phyloP scores from a whole-genome alignment of 2,329 filamentous ascomycete genomes.

The Xylogone sp. region DNA sequence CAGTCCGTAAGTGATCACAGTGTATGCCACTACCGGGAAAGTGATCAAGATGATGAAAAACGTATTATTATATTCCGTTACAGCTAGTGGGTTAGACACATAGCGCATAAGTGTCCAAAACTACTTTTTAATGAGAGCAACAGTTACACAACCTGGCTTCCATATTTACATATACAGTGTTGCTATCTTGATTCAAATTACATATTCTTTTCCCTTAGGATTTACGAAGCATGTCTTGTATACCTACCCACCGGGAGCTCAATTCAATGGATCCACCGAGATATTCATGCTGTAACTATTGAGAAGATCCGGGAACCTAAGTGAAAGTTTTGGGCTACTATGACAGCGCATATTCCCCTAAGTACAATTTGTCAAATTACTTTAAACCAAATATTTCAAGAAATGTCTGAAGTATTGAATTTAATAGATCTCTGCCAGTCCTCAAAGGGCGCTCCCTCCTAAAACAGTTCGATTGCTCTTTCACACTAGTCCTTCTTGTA shows the following conservation, averaged over 20 bases:
- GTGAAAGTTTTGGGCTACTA: background rate
- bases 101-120: too few species aligned
- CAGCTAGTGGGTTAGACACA: too few species aligned
- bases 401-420: constrained; percentile 3
- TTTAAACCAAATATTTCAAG: constrained; percentile 2
- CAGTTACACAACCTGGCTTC: too few species aligned
- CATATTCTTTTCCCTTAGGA: too few species aligned
- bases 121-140: too few species aligned
- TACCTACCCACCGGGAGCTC: too few species aligned
- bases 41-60: constrained; percentile 31
- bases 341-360: background rate
- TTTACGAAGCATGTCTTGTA: too few species aligned
- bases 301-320: background rate
- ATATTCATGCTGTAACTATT: too few species aligned
- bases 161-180: too few species aligned
- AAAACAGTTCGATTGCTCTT: background rate
- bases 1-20: constrained; percentile 32
- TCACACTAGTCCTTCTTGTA: background rate
- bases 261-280: too few species aligned
- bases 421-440: background rate
- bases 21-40: constrained; percentile 35
- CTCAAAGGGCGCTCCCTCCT: background rate
- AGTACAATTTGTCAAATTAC: background rate
- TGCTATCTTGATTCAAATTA: too few species aligned
- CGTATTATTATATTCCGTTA: too few species aligned